Conservation (phyloP, 352 stramenopile species). For the Stramenopiles sp. region DNA sequence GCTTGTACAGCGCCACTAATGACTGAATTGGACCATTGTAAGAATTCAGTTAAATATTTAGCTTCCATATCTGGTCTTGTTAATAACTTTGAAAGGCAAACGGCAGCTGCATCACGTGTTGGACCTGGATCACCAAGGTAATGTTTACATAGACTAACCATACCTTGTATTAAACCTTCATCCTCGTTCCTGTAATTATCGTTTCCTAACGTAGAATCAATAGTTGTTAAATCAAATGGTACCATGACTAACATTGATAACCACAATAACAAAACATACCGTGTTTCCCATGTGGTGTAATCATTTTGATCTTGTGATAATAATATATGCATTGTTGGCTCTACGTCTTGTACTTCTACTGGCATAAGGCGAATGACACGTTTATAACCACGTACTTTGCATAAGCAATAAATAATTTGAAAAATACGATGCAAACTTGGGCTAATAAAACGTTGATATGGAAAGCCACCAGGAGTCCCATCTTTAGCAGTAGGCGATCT, state of each 20-base stretch:
- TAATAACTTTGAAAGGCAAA: slow-evolving; percentile 78
- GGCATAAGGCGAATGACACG: slow-evolving; percentile 80
- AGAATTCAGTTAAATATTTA: slow-evolving; percentile 61
- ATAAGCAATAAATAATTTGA: slow-evolving; percentile 79
- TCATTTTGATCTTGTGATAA: slow-evolving; percentile 58
- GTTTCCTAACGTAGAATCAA: slow-evolving; percentile 59
- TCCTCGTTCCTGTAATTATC: slow-evolving; percentile 10
- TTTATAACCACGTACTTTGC: slow-evolving; percentile 66
- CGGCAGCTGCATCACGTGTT: slow-evolving; percentile 67
- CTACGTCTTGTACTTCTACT: slow-evolving; percentile 82
- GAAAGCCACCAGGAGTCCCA: slow-evolving; percentile 27
- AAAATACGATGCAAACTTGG: slow-evolving; percentile 49
- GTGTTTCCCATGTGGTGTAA: slow-evolving; percentile 47
- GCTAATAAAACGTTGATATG: slow-evolving; percentile 40
- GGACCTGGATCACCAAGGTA: slow-evolving; percentile 52
- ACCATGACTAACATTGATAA: slow-evolving; percentile 89
- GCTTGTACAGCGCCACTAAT: not conserved
- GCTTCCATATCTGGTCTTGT: slow-evolving; percentile 82
- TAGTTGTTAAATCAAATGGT: slow-evolving; percentile 84
- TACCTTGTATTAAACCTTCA: slow-evolving; percentile 27
- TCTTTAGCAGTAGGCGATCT: slow-evolving; percentile 9
- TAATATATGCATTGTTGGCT: slow-evolving; percentile 62
- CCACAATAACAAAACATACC: slow-evolving; percentile 83
- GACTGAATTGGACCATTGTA: slow-evolving; percentile 49
- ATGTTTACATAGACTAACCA: slow-evolving; percentile 60